Evolutionary conservation across 2,329 filamentous ascomycete species (phyloP).

Genomic region (Fusarium robinianum): DNA sequence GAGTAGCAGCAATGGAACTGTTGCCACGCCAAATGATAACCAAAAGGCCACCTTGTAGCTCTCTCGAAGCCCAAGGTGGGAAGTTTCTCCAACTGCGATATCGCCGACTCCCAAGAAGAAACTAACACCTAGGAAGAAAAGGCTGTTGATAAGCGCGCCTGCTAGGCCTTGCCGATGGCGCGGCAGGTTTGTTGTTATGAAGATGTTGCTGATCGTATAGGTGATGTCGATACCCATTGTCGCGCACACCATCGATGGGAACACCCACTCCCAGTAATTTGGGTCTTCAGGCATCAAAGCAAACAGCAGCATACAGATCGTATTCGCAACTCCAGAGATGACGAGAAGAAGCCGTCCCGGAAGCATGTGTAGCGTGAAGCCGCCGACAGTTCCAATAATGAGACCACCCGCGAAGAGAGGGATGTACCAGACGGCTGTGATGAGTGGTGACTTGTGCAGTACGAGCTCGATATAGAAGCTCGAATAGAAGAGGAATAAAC

Average conservation of each 20-base stretch:
- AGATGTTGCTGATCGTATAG: slow-evolving; percentile 69
- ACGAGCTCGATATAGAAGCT: slow-evolving; percentile 65
- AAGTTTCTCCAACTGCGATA: slow-evolving; percentile 51
- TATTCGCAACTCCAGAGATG: slow-evolving; percentile 55
- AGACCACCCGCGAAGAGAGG: slow-evolving; percentile 64
- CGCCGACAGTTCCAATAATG: slow-evolving; percentile 58
- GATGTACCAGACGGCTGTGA: slow-evolving; percentile 61
- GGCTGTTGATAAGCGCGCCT: slow-evolving; percentile 65
- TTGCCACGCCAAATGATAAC: slow-evolving; percentile 31
- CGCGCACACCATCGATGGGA: slow-evolving; percentile 62
- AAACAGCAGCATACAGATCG: slow-evolving; percentile 58
- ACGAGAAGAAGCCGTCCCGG: slow-evolving; percentile 57
- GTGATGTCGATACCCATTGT: slow-evolving; percentile 69
- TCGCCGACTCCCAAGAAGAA: slow-evolving; percentile 67
- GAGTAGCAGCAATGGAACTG: slow-evolving; percentile 26
- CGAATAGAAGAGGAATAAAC: slow-evolving; percentile 65
- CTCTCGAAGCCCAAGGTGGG: slow-evolving; percentile 44
- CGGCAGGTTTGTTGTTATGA: slow-evolving; percentile 67
- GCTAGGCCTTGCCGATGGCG: slow-evolving; percentile 64
- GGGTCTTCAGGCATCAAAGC: slow-evolving; percentile 57
- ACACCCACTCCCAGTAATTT: slow-evolving; percentile 67
- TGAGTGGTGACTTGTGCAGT: slow-evolving; percentile 55
- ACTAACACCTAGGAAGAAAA: slow-evolving; percentile 66
- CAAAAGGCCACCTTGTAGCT: slow-evolving; percentile 37
- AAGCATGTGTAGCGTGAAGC: slow-evolving; percentile 59